Evolutionary conservation across 2,329 filamentous ascomycete genomes (phyloP).

Genomic region (Penicillium sp.): DNA sequence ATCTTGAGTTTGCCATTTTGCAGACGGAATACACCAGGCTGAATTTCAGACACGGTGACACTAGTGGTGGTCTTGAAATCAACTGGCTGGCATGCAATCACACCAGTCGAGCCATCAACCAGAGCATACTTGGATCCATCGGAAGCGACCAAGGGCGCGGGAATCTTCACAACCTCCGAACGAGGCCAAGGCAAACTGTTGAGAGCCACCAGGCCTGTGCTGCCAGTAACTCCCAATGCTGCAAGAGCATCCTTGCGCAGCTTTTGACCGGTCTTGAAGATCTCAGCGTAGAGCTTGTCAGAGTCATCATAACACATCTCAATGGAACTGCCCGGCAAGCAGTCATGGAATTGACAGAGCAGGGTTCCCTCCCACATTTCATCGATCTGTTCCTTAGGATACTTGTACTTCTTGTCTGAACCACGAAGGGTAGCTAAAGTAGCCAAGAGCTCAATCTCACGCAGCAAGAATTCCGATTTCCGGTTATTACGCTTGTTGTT

Average conservation of each 20-base stretch:
- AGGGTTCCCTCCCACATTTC: slow-evolving; percentile 93
- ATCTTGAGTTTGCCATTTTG: slow-evolving; percentile 79
- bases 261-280: slow-evolving; percentile 77
- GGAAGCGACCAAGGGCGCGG: slow-evolving; percentile 42
- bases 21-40: slow-evolving; percentile 73
- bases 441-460: slow-evolving; percentile 85
- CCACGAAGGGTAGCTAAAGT: slow-evolving; percentile 78
- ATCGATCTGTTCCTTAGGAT: slow-evolving; percentile 93
- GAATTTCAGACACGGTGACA: slow-evolving; percentile 58
- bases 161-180: slow-evolving; percentile 72
- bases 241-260: slow-evolving; percentile 73
- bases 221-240: slow-evolving; percentile 67
- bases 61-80: slow-evolving; percentile 32
- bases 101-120: slow-evolving; percentile 55
- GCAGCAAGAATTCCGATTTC: slow-evolving; percentile 80
- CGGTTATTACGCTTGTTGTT: slow-evolving; percentile 98
- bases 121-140: slow-evolving; percentile 48
- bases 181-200: slow-evolving; percentile 90
- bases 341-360: slow-evolving; percentile 97
- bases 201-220: slow-evolving; percentile 64
- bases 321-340: slow-evolving; percentile 90
- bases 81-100: slow-evolving; percentile 44
- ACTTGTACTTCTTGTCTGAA: slow-evolving; percentile 72
- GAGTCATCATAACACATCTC: slow-evolving; percentile 99
- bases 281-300: slow-evolving; percentile 81